Evolutionary conservation across 352 stramenopile species (phyloP), one percentile per base, ranked within the genome.

Genomic region (Hyphochytrium catenoides): DNA sequence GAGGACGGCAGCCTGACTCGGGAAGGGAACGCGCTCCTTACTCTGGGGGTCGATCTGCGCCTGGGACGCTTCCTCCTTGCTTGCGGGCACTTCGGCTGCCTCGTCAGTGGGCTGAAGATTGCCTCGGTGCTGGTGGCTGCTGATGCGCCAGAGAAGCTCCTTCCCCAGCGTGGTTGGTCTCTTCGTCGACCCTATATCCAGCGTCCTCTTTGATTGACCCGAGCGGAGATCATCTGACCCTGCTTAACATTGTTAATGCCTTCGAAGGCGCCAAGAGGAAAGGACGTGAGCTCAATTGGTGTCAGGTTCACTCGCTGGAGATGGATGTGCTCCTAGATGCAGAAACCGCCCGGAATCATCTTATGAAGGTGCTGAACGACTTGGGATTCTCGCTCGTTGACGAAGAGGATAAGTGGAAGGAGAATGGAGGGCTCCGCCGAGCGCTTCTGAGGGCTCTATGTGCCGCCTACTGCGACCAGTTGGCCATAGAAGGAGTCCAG

Each of bases 21-120:
- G 12, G 41, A 53, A 39, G 46, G 46, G 14, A 18, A 21, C 1
- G 42, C 41, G 3, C 8, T 49, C 3, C 25, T 53, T 8, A 16
- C 17, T 6, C 31, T 53, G 22, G 46, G 46, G 9, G 31, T 53
- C n/a, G 36, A 46, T 18, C 28, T 53, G 7, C 46, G 46, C 16
- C 26, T 49, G 5, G 46, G 46, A 17, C 41, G 46, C 1, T 50
- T 53, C 17, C 28, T 53, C 4, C 43, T 53, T 8, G 46, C 42
- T 4, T 53, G 41, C 17, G 29, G 16, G 29, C 41, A 27, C 7
- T 43, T 53, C 12, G 46, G 46, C 16, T 50, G 46, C 25, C 31
- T 53, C 4, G 29, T 26, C 1, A 47, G 30, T 1, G 46, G 46
- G 4, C 29, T 42, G 9, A 53, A 53, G 28, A 16, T 53, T 1